Percentiles rank a stretch among this genome's conserved stretches.
Conservation (phyloP, 177 flowering plant species). For the Tripterygium wilfordii region DNA sequence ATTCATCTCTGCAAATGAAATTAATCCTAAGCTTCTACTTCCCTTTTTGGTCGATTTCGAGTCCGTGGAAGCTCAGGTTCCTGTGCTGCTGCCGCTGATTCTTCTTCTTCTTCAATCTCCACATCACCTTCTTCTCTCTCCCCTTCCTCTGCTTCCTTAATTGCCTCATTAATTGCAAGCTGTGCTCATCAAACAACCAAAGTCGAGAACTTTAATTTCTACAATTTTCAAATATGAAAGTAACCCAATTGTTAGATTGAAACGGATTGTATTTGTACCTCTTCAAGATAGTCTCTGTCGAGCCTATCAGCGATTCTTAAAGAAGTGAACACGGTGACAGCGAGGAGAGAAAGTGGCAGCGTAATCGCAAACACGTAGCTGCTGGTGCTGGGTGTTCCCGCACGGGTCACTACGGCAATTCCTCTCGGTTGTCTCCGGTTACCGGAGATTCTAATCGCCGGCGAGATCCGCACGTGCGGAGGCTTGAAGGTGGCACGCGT, state of each 20-base stretch:
- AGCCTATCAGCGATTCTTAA: conserved; percentile 67
- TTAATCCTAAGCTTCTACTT: conserved; percentile 16
- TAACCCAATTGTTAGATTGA: not conserved
- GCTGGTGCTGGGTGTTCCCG: conserved; percentile 50
- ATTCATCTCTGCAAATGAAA: no score
- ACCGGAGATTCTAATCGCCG: conserved; percentile 8
- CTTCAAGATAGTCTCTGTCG: conserved; percentile 68
- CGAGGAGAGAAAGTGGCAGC: conserved; percentile 68
- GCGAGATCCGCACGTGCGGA: not conserved
- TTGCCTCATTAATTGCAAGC: conserved; percentile 46
- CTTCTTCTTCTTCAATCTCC: not conserved
- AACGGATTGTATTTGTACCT: conserved; percentile 33
- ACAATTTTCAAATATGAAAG: not conserved
- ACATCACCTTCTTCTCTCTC: conserved; percentile 13
- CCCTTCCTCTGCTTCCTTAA: conserved; percentile 33
- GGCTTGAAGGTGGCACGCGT: conserved; percentile 5
- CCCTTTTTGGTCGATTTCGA: conserved; percentile 54
- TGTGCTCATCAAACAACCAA: conserved; percentile 6
- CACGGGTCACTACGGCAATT: conserved; percentile 42
- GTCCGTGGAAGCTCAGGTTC: conserved; percentile 31
- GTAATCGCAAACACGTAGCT: conserved; percentile 60
- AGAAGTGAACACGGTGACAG: conserved; percentile 63
- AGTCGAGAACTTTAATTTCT: not conserved
- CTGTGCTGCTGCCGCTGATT: conserved; percentile 6
- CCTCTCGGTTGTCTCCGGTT: conserved; percentile 17